Base-by-base conservation (phyloP, 2,329 filamentous ascomycete species). In the Diaporthe sp. region DNA sequence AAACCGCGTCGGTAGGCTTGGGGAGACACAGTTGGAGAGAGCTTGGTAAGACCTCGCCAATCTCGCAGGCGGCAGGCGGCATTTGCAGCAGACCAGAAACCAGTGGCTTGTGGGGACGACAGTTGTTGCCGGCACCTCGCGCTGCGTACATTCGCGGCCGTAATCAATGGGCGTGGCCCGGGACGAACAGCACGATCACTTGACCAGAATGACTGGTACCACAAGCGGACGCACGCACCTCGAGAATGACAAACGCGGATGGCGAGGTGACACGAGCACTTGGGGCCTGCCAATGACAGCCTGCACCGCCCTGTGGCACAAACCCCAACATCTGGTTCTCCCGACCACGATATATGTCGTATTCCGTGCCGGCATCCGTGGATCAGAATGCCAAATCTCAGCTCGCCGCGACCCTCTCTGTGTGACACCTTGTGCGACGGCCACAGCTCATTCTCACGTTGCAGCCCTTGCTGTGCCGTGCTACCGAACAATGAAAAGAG, bases 31-130 rank as follows among this genome's bases (percentile, higher is more conserved):
- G 75, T 68, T 70, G 68, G 75, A 65, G 51, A 51, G 65, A 60
- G 71, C 75, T 79, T 80, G 74, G 80, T 81, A 81, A 80, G 73
- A 82, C 81, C 77, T 84, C 83, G 83, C 83, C 80, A 84, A 85
- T 84, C 82, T 84, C 75, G 82, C 83, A 83, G 78, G 73, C 75
- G 76, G 80, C 72, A 73, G 73, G 37, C 55, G 70, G 73, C 73
- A 73, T 71, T 34, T 72, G 63, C 75, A 71, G 58, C 58, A 74
- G 72, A 60, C 58, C 75, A 74, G 71, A 70, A 68, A 63, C 47
- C 71, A 63, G 8, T 71, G 65, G 49, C 75, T 60, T 58, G 65
- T 53, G 51, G 57, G 37, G 28, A 25, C 31, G 31, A 37, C 53
- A 60, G 9, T 49, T 15, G 44, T 60, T 34, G 49, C 65, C 63